phyloP scores from a whole-genome alignment of 1,284 basidiomycete species.

The Abortiporus biennis region DNA sequence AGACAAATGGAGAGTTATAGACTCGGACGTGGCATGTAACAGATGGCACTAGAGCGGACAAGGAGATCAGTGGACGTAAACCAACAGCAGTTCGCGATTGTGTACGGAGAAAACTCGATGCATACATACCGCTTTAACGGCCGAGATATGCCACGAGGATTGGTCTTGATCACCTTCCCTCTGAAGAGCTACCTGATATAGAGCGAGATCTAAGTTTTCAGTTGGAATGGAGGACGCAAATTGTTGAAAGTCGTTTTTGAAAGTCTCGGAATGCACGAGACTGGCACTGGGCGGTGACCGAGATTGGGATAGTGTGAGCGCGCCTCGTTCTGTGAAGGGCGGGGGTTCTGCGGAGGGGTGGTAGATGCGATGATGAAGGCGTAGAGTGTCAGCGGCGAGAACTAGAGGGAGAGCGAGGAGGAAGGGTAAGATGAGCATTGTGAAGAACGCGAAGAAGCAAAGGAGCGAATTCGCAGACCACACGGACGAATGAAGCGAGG shows the following conservation, averaged over 20 bases:
- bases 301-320: slow-evolving; percentile 25
- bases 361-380: slow-evolving; percentile 33
- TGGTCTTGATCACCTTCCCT: slow-evolving; percentile 38
- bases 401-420: slow-evolving; percentile 13
- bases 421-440: slow-evolving; percentile 16
- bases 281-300: slow-evolving; percentile 12
- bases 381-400: slow-evolving; percentile 16
- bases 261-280: slow-evolving; percentile 32
- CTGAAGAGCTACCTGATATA: slow-evolving; percentile 75
- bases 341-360: slow-evolving; percentile 30
- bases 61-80: slow-evolving; percentile 9
- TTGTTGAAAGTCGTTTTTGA: slow-evolving; percentile 18
- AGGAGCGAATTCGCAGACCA: slow-evolving; percentile 12
- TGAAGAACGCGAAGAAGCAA: slow-evolving; percentile 1
- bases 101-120: slow-evolving; percentile 8
- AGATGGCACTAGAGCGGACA: slow-evolving; percentile 52
- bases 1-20: slow-evolving; percentile 51
- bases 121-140: slow-evolving; percentile 63
- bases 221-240: slow-evolving; percentile 19
- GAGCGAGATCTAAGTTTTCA: slow-evolving; percentile 31
- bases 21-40: slow-evolving; percentile 41
- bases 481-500: slow-evolving; percentile 7
- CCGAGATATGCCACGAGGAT: slow-evolving; percentile 57
- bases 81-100: slow-evolving; percentile 9
- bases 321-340: slow-evolving; percentile 28